Evolutionary conservation across 495 filamentous ascomycete genomes (phyloP), one percentile per base, ranked within the genome.

Genomic region (Neurospora cerealis): DNA sequence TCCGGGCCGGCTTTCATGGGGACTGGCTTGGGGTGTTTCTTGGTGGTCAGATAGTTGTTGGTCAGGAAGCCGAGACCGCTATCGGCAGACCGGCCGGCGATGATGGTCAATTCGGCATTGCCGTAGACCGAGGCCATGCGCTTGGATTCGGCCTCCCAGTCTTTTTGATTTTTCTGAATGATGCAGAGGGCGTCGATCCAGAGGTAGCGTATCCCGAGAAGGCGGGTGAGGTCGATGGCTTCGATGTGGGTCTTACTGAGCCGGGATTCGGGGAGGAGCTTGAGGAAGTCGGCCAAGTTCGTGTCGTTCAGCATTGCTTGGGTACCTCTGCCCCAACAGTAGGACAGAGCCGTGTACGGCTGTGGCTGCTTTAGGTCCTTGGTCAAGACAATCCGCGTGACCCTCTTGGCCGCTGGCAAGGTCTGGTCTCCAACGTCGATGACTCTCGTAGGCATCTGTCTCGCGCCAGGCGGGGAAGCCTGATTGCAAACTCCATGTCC

Each of bases 321-420:
- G 1, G 71, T 72, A 0, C 72, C 72, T 17, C 8, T 32, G 10
- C 72, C 72, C 72, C 72, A 73, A 60, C 72, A 73, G n/a, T 73
- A 73, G 4, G 72, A 73, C 38, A 73, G 72, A 32, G 72, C 48
- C 1, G 38, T 73, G n/a, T 73, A 73, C 1, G 48, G 48, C 9
- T 73, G 21, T 2, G 48, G 48, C 5, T 38, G 39, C 19, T 70
- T 34, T 1, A 73, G 60, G 28, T 69, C 37, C 4, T 69, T 42
- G 8, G 72, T 28, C 15, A 73, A 42, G 8, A 73, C 54, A 1
- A 69, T 24, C 0, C 72, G 54, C 0, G 54, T 70, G 0, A 69
- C 6, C 4, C n/a, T 2, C 5, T 32, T 34, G 3, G 41, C 4
- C 0, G 48, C 42, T 5, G 19, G 17, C 13, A 40, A 69, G 3